These are phyloP conservation scores for Tulasnella sp. DNA, from an alignment of 768 basidiomycete genomes.

Conservation along the genomic window DNA sequence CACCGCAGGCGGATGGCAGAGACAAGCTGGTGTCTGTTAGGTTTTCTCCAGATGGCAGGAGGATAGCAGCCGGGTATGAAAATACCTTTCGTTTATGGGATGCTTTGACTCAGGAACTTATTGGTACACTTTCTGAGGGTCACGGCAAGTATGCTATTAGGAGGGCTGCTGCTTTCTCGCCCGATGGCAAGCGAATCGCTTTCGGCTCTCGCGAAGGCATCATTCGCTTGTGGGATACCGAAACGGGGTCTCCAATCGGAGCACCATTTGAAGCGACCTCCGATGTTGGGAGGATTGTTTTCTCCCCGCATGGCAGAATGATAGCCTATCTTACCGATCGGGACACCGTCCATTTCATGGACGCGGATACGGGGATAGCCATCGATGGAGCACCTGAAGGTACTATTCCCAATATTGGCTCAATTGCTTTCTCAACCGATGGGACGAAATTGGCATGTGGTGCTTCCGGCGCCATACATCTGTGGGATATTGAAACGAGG, in stretches of 20 bases:
- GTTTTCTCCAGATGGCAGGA: conserved; percentile 7
- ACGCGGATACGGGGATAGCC: too few relatives aligned
- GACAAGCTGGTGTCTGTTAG: background rate
- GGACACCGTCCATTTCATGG: too few relatives aligned
- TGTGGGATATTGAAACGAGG: background rate
- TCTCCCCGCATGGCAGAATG: background rate
- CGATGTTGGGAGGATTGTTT: background rate
- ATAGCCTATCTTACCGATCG: background rate
- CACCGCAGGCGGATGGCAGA: background rate
- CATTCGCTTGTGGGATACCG: background rate
- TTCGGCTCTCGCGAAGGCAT: background rate
- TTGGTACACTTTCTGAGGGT: background rate
- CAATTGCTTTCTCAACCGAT: background rate
- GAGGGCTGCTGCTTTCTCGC: background rate
- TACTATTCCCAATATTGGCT: background rate
- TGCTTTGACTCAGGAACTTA: background rate
- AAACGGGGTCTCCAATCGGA: background rate
- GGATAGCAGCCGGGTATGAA: background rate
- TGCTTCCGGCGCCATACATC: background rate
- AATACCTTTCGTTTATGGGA: background rate
- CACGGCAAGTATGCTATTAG: too few relatives aligned
- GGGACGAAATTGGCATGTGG: background rate
- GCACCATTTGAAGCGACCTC: background rate
- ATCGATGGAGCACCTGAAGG: too few relatives aligned
- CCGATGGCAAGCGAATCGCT: background rate